Percentiles rank a stretch among this genome's conserved stretches.
These are phyloP conservation scores for Rhizopogon sp. DNA, from an alignment of 768 basidiomycete genomes.

Conservation along the genomic window DNA sequence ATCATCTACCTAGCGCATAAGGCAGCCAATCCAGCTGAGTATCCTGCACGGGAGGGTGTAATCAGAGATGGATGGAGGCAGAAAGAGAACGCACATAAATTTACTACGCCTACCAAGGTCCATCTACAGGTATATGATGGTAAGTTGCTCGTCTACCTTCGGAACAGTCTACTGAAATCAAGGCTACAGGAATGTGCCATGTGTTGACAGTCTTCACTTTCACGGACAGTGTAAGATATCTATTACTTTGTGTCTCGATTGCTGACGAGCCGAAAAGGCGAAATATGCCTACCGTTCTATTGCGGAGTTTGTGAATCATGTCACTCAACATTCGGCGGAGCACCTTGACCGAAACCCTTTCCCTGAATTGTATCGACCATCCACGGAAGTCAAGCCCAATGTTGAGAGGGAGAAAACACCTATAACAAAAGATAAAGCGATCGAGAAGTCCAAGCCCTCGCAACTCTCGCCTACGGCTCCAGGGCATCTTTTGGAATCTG, in stretches of 20 bases:
- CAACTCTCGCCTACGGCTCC: not conserved
- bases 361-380: constrained; percentile 35
- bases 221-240: constrained; percentile 44
- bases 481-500: not conserved
- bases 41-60: constrained; percentile 54
- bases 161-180: not conserved
- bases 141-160: constrained; percentile 20
- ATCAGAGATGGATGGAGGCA: constrained; percentile 42
- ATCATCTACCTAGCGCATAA: constrained; percentile 76
- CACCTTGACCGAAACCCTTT: constrained; percentile 41
- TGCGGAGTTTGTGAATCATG: constrained; percentile 52
- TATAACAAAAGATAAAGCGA: constrained; percentile 2
- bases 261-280: constrained; percentile 31
- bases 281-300: constrained; percentile 57
- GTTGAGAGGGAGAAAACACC: constrained; percentile 9
- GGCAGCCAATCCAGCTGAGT: constrained; percentile 65
- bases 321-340: constrained; percentile 34
- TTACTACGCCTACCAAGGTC: constrained; percentile 54
- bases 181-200: constrained; percentile 59
- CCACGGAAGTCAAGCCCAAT: constrained; percentile 17
- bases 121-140: constrained; percentile 76
- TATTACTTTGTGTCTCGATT: not conserved
- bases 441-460: constrained; percentile 1
- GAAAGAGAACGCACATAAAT: constrained; percentile 45
- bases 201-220: constrained; percentile 72